phyloP scores from a whole-genome alignment of 306 rosid genomes.

The Trichosanthes truncata region DNA sequence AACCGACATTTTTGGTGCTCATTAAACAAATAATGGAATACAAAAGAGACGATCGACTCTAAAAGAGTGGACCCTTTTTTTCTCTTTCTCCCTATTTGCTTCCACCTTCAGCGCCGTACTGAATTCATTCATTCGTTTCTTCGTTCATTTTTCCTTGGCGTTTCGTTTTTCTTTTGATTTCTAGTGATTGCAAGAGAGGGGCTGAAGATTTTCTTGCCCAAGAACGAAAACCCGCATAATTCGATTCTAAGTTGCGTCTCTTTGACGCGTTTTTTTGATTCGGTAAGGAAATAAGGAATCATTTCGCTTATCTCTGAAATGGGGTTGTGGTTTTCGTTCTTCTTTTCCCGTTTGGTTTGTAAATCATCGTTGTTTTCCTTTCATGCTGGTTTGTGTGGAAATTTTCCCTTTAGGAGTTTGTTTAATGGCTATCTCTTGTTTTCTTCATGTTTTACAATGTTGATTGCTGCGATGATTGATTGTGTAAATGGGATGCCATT shows the following conservation, averaged over 20 bases:
- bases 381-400: constrained; percentile 12
- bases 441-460: neutral
- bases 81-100: neutral
- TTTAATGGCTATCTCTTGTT: neutral
- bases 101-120: constrained; percentile 1
- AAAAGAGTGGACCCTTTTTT: neutral
- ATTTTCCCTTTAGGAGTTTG: neutral
- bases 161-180: constrained; percentile 30
- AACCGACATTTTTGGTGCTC: constrained; percentile 4
- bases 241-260: constrained; percentile 1
- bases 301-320: constrained; percentile 7
- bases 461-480: neutral
- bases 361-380: constrained; percentile 26
- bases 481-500: neutral
- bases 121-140: constrained; percentile 8
- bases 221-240: constrained; percentile 11
- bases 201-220: neutral
- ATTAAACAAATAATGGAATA: neutral
- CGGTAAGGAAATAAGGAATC: neutral
- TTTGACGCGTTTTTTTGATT: constrained; percentile 1
- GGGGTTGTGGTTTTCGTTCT: constrained; percentile 24
- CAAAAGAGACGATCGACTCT: neutral
- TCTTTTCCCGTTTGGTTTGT: constrained; percentile 24
- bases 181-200: constrained; percentile 17
- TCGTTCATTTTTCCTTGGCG: neutral